These are phyloP conservation scores for Apiotrichum gamsii DNA, from an alignment of 1,284 basidiomycete genomes.

Conservation along the genomic window DNA sequence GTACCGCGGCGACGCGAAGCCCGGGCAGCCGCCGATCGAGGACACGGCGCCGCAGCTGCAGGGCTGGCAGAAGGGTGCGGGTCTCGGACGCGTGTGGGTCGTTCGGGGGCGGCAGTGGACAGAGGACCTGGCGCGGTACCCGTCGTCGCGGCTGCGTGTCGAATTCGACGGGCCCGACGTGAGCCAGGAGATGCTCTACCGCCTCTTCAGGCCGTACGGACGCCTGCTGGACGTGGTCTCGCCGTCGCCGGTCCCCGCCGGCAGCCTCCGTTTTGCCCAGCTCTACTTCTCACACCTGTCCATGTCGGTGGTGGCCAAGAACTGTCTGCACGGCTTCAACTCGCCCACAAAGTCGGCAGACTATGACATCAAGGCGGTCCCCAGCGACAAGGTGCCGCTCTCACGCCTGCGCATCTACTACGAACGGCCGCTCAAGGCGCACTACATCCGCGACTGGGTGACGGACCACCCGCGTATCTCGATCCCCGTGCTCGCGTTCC, in stretches of 20 bases:
- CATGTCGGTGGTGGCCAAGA: constrained; percentile 74
- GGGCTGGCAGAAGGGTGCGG: constrained; percentile 36
- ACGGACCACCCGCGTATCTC: constrained; percentile 77
- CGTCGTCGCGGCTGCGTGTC: constrained; percentile 65
- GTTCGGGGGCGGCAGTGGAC: constrained; percentile 77
- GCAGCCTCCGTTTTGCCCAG: constrained; percentile 60
- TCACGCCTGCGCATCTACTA: constrained; percentile 66
- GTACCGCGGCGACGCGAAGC: constrained; percentile 8
- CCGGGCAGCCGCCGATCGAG: not conserved
- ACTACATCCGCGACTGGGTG: constrained; percentile 76
- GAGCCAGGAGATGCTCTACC: constrained; percentile 58
- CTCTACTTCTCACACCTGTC: constrained; percentile 61
- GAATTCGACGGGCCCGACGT: constrained; percentile 81
- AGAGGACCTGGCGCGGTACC: constrained; percentile 81
- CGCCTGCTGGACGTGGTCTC: constrained; percentile 63
- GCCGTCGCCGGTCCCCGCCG: constrained; percentile 60
- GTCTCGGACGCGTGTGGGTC: constrained; percentile 62
- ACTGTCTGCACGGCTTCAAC: constrained; percentile 70
- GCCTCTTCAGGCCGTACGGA: constrained; percentile 63
- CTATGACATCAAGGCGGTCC: constrained; percentile 22
- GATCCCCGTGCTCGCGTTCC: constrained; percentile 75
- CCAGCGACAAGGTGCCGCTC: constrained; percentile 24
- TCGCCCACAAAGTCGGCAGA: constrained; percentile 46
- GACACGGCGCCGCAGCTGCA: constrained; percentile 5
- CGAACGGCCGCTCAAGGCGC: constrained; percentile 66